Conservation (phyloP, 164 flowering plant species). For the Paratinospora sagittata region DNA sequence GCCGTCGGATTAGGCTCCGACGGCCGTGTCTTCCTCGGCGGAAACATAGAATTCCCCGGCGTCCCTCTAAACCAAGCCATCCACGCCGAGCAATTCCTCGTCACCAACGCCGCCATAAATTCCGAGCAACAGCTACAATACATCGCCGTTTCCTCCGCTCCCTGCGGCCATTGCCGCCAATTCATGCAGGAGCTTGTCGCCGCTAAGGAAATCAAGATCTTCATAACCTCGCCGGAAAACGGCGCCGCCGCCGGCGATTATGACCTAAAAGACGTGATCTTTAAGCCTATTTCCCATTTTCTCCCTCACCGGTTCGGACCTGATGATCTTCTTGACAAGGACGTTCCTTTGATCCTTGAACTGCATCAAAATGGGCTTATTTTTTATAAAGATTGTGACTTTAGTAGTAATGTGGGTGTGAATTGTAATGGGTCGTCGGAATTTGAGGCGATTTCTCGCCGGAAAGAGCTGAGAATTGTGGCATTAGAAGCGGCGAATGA, state of each 20-base stretch:
- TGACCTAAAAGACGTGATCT: background rate
- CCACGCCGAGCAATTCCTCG: constrained; percentile 87
- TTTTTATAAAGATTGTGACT: background rate
- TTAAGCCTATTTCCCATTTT: constrained; percentile 35
- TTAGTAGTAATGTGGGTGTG: background rate
- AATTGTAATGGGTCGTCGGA: background rate
- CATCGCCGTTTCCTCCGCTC: constrained; percentile 81
- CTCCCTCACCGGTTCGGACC: constrained; percentile 75
- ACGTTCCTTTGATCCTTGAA: constrained; percentile 59
- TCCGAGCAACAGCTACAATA: constrained; percentile 29
- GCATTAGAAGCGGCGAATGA: constrained; percentile 75
- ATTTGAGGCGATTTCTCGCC: background rate
- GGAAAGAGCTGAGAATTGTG: constrained; percentile 12
- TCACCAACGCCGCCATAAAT: constrained; percentile 60
- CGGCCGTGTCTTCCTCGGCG: constrained; percentile 86
- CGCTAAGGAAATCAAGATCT: constrained; percentile 44
- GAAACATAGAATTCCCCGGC: constrained; percentile 78
- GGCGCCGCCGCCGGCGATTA: background rate
- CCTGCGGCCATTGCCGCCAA: constrained; percentile 98
- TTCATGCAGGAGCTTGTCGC: constrained; percentile 74
- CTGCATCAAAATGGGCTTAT: constrained; percentile 38
- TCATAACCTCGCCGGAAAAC: constrained; percentile 23
- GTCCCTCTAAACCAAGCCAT: constrained; percentile 82
- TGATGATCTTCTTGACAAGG: constrained; percentile 45
- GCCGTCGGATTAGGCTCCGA: constrained; percentile 65